phyloP scores from a whole-genome alignment of 2,329 filamentous ascomycete species.

The Colletotrichum trifolii region DNA sequence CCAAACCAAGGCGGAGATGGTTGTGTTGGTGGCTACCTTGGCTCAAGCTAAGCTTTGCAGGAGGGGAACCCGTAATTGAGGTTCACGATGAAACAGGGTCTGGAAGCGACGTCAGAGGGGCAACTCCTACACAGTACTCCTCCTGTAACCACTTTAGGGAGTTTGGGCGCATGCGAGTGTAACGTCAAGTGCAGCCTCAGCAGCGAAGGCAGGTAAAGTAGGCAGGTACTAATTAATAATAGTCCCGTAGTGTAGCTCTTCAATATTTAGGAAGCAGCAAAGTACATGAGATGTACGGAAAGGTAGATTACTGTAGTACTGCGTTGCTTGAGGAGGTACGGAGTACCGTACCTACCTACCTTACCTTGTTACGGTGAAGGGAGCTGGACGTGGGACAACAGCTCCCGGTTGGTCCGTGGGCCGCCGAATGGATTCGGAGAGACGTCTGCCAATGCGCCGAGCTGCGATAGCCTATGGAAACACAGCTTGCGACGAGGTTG shows the following conservation, averaged over 20 bases:
- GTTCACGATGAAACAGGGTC: constrained; percentile 31
- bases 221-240: too few species aligned
- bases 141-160: too few species aligned
- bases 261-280: too few species aligned
- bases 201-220: too few species aligned
- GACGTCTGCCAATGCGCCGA: constrained; percentile 11
- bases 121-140: constrained; percentile 1
- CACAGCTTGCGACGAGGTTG: constrained; percentile 3
- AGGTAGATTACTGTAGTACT: background rate
- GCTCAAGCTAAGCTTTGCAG: constrained; percentile 28
- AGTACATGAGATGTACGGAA: too few species aligned
- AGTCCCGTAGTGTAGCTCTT: too few species aligned
- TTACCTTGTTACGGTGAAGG: constrained; percentile 28
- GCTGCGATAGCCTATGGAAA: constrained; percentile 17
- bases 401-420: constrained; percentile 29
- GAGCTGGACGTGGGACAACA: constrained; percentile 22
- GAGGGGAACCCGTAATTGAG: constrained; percentile 26
- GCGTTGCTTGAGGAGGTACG: background rate
- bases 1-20: background rate
- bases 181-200: too few species aligned
- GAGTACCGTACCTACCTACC: constrained; percentile 7
- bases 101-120: constrained; percentile 34
- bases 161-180: too few species aligned
- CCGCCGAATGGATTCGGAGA: constrained; percentile 24
- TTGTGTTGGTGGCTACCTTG: constrained; percentile 7